Base-by-base conservation (phyloP, 176 grass and related monocot species). In the Raddia guianensis region DNA sequence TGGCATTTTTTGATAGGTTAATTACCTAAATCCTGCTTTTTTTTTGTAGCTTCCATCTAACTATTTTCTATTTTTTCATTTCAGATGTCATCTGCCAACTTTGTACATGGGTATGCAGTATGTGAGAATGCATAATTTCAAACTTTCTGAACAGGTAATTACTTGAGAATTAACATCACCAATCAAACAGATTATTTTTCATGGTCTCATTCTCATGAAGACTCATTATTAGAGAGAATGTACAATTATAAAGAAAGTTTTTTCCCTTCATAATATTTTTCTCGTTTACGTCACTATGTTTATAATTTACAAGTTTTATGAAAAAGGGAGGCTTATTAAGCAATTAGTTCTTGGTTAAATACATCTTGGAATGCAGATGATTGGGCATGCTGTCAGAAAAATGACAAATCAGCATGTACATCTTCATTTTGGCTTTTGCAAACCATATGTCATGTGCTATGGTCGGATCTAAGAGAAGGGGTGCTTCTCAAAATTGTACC, bases 61-160 rank as follows among this genome's bases (percentile, higher is more conserved):
- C 76, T 71, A 12, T 37, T 73, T 62, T 32, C 27, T 72, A 43
- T 13, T 49, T 83, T 70, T 58, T 20, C 76, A 63, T 87, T 90
- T 82, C 82, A 98, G 96, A 80, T 98, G 92, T 86, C 96, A 98
- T 83, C 86, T 98, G 62, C 90, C 96, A 82, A 84, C 91, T 84
- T 92, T 98, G 77, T 98, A 98, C 68, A 93, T 93, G 80, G 96
- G 96, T 42, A 98, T 95, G 96, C 92, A 98, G 84, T 98, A 90
- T 70, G 86, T 88, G 82, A 83, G 89, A 73, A 93, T 94, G 87
- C 96, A 94, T 61, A 98, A 91, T 81, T 91, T 87, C 84, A 95
- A 93, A 84, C 88, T 95, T 86, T 90, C 96, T 49, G 96, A 98
- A 69, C 96, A 98, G 92, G 96, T 95, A 95, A 53, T 32, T 70